phyloP scores from a whole-genome alignment of 108 stramenopile species.

The Cyclotella atomus region DNA sequence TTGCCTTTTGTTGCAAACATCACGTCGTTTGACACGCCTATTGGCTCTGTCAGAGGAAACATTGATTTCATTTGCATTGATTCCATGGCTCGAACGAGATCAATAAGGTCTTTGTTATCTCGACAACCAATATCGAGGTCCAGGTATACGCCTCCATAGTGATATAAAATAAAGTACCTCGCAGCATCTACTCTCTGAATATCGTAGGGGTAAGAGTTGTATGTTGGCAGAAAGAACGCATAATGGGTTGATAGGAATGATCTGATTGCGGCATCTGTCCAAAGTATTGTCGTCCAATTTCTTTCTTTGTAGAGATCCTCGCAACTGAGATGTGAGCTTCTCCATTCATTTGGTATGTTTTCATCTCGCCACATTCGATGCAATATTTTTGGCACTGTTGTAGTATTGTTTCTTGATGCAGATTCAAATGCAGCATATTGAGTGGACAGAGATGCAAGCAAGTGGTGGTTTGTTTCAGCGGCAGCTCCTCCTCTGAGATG shows the following conservation, averaged over 20 bases:
- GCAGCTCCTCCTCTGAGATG: neutral
- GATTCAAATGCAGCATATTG: neutral
- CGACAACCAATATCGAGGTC: constrained; percentile 22
- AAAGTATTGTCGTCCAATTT: constrained; percentile 33
- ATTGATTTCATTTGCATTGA: neutral
- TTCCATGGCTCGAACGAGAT: constrained; percentile 15
- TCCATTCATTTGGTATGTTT: constrained; percentile 13
- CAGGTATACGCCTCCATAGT: constrained; percentile 27
- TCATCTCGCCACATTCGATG: constrained; percentile 26
- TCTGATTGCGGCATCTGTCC: constrained; percentile 52
- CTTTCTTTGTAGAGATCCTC: constrained; percentile 3
- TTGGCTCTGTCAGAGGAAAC: constrained; percentile 18
- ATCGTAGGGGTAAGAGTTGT: constrained; percentile 27
- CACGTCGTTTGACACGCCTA: constrained; percentile 21
- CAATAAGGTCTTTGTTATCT: constrained; percentile 6
- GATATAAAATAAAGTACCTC: constrained; percentile 46
- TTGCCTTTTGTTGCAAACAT: constrained; percentile 17
- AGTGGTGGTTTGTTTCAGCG: neutral
- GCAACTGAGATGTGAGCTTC: constrained; percentile 1
- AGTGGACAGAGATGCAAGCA: neutral
- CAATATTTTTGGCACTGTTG: constrained; percentile 8
- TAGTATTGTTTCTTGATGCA: neutral
- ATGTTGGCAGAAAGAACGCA: constrained; percentile 33
- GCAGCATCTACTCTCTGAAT: constrained; percentile 61
- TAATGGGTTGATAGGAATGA: constrained; percentile 34